Conservation (phyloP, 768 basidiomycete genomes). For the Suillus sp. region DNA sequence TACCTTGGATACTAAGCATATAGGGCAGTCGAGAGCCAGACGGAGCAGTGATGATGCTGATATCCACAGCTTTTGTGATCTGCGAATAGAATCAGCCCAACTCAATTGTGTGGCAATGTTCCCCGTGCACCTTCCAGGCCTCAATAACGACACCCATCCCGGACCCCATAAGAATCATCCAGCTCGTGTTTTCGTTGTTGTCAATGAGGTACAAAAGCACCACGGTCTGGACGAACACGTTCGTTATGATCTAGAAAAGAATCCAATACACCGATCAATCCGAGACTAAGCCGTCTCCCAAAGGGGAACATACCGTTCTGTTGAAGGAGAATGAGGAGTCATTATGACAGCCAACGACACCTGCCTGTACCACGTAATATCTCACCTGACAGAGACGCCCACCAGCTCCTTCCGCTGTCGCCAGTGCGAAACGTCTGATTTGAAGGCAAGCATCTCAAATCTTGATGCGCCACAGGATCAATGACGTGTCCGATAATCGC, state of each 20-base stretch:
- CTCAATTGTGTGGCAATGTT: constrained; percentile 9
- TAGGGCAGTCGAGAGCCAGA: constrained; percentile 76
- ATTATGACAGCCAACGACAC: constrained; percentile 16
- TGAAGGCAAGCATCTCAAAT: constrained; percentile 96
- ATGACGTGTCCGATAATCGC: constrained; percentile 9
- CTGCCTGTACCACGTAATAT: constrained; percentile 16
- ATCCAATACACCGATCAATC: constrained; percentile 18
- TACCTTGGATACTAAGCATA: constrained; percentile 79
- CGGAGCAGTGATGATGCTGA: constrained; percentile 62
- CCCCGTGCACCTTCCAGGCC: constrained; percentile 81
- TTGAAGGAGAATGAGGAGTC: constrained; percentile 23
- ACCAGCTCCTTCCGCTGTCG: constrained; percentile 91
- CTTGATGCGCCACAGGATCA: constrained; percentile 39
- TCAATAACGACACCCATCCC: constrained; percentile 83
- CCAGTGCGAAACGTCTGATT: constrained; percentile 94
- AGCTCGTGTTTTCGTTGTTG: constrained; percentile 93
- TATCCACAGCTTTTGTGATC: constrained; percentile 91
- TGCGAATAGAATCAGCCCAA: constrained; percentile 30
- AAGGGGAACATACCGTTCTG: constrained; percentile 53
- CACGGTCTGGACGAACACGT: constrained; percentile 90
- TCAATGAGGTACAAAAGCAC: constrained; percentile 93
- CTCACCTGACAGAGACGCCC: constrained; percentile 90
- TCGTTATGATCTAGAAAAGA: constrained; percentile 69
- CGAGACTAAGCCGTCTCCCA: constrained; percentile 14
- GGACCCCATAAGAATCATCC: constrained; percentile 94